These are phyloP conservation scores for Dioscorea zingiberensis DNA, from an alignment of 106 monocot species.

Conservation along the genomic window DNA sequence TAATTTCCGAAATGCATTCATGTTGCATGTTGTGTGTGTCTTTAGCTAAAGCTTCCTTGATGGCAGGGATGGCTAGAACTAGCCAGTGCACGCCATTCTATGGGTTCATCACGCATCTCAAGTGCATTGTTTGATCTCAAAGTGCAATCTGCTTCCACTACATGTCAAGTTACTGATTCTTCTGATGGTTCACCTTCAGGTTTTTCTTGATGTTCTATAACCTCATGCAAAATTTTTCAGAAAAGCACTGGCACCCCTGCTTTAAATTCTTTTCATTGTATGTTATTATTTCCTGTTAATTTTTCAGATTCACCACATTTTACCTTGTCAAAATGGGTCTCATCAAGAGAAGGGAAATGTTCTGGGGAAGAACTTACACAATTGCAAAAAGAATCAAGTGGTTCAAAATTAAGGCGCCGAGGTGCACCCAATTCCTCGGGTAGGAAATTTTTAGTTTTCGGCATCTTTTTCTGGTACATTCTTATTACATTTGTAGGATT, in stretches of 20 bases:
- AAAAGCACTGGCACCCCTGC: background rate
- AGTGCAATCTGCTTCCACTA: constrained; percentile 56
- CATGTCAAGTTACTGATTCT: constrained; percentile 29
- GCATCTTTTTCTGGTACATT: too few species aligned
- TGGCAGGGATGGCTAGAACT: constrained; percentile 89
- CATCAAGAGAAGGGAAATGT: background rate
- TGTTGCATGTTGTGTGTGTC: too few species aligned
- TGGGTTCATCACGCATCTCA: constrained; percentile 70
- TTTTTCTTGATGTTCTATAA: constrained; percentile 1
- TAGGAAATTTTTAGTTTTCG: background rate
- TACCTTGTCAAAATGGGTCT: background rate
- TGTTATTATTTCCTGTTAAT: background rate
- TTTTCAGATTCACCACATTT: background rate
- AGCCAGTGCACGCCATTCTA: constrained; percentile 90
- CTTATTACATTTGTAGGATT: background rate
- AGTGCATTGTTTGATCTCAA: constrained; percentile 62
- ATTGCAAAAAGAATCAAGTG: background rate
- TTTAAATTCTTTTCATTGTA: background rate
- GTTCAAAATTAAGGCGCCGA: background rate
- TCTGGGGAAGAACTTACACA: background rate
- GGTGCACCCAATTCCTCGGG: background rate
- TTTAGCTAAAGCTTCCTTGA: background rate
- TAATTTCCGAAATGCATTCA: too few species aligned
- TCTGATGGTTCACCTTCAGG: constrained; percentile 17
- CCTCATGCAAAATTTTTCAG: background rate